Conservation (phyloP, 108 stramenopile genomes). For the Epipyxis sp. region DNA sequence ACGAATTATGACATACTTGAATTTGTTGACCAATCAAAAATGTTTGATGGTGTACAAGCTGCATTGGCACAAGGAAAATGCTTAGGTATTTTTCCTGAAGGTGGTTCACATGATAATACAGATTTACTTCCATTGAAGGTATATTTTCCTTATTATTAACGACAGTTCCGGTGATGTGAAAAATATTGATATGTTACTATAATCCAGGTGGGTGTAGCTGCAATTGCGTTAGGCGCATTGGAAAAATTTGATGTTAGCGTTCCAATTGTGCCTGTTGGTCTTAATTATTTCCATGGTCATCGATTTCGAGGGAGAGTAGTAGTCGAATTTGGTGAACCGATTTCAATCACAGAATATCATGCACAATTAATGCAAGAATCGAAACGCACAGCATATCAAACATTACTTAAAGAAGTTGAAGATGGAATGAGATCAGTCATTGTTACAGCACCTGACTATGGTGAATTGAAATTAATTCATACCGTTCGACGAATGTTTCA, state of each 20-base stretch:
- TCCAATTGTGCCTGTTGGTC: conserved; percentile 92
- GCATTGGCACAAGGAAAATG: conserved; percentile 44
- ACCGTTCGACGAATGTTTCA: conserved; percentile 82
- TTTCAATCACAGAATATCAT: conserved; percentile 45
- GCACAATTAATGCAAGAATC: conserved; percentile 47
- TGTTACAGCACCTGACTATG: conserved; percentile 89
- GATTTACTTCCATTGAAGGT: conserved; percentile 94
- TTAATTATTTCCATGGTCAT: conserved; percentile 93
- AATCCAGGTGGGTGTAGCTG: conserved; percentile 91
- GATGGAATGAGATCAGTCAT: conserved; percentile 87
- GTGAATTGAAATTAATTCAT: conserved; percentile 81
- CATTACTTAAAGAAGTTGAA: conserved; percentile 71
- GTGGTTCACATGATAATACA: conserved; percentile 94
- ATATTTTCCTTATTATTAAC: too few relatives aligned
- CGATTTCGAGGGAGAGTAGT: conserved; percentile 65
- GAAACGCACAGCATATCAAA: conserved; percentile 72
- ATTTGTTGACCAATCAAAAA: conserved; percentile 73
- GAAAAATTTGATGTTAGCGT: conserved; percentile 81
- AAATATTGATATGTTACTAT: too few relatives aligned
- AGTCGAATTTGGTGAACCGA: conserved; percentile 55
- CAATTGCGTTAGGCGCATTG: conserved; percentile 86
- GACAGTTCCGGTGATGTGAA: background rate
- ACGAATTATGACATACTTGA: conserved; percentile 72
- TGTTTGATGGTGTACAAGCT: conserved; percentile 58
- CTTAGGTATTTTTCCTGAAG: conserved; percentile 95